Conservation (phyloP, 75 land plant species). For the Pinus taeda region DNA sequence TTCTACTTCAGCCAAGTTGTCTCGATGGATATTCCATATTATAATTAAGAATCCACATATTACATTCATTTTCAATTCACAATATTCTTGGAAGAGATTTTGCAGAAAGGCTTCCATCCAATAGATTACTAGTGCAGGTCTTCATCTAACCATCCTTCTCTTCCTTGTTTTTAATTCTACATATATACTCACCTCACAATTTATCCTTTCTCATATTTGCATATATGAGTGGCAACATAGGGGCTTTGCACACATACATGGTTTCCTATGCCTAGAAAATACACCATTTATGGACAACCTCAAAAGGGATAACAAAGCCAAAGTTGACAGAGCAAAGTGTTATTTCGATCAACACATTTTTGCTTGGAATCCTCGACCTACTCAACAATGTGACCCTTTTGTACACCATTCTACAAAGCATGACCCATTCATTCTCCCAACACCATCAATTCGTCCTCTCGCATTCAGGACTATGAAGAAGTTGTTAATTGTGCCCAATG, state of each 20-base stretch:
- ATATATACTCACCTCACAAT: not conserved
- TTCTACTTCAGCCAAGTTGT: no score
- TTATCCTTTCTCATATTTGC: not conserved
- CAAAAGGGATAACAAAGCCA: accelerated
- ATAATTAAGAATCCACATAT: not conserved
- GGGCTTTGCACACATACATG: not conserved
- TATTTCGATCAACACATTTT: no score
- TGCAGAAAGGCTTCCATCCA: not conserved
- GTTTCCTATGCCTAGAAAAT: not conserved
- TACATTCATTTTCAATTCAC: not conserved
- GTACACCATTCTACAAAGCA: accelerated
- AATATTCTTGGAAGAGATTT: not conserved
- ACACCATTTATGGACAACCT: no score
- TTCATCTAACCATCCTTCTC: not conserved
- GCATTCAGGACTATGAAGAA: not conserved
- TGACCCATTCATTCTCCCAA: not conserved
- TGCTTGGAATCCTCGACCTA: no score
- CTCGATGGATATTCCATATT: no score
- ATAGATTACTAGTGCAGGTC: not conserved
- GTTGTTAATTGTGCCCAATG: not conserved
- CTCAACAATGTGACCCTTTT: accelerated
- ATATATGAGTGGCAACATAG: not conserved
- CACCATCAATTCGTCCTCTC: not conserved
- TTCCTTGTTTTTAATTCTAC: no score
- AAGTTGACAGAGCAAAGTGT: accelerated